Evolutionary conservation across 805 yeast species (phyloP), one percentile per base, ranked within the genome.

Genomic region (Kregervanrija fluxuum): DNA sequence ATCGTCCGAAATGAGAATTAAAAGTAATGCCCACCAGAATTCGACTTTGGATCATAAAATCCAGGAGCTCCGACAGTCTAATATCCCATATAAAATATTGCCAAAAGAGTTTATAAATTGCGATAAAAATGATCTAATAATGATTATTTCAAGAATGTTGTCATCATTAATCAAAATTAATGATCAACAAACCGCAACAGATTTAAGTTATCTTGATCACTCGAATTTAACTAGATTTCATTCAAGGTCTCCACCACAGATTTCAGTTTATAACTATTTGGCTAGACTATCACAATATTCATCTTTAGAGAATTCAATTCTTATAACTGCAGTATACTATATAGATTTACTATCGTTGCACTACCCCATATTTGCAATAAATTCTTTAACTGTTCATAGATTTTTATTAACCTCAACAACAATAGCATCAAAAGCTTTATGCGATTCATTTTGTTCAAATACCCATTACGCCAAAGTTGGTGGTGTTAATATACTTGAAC

Each of bases 401-500:
- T 93, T 89, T 56, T 65, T 91, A 43, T 70, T 91, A 35, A 90
- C 96, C 0, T 93, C 96, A 1, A 89, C 96, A 0, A 85, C 95
- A 48, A 79, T 91, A 2, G 95, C 93, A 0, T 82, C 91, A 51
- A 91, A 91, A 61, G 91, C 95, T 1, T 71, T 89, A 51, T 89
- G 96, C 63, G 99, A 91, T 65, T 83, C 90, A 22, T 91, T 93
- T 64, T 90, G 93, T 65, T 88, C 96, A 12, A 91, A 90, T 63
- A 75, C 82, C 38, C 96, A 93, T 62, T 91, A 93, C 57, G 95
- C 98, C 11, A 85, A 85, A 60, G 97, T 93, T 14, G 99, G 99
- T 3, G 98, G 99, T 48, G 84, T 89, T 4, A 87, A 87, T 37
- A 67, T 83, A 40, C 74, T 80, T 47, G 97, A 89, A 59, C 69